phyloP scores from a whole-genome alignment of 2,329 filamentous ascomycete species.

The Xylaria multiplex region DNA sequence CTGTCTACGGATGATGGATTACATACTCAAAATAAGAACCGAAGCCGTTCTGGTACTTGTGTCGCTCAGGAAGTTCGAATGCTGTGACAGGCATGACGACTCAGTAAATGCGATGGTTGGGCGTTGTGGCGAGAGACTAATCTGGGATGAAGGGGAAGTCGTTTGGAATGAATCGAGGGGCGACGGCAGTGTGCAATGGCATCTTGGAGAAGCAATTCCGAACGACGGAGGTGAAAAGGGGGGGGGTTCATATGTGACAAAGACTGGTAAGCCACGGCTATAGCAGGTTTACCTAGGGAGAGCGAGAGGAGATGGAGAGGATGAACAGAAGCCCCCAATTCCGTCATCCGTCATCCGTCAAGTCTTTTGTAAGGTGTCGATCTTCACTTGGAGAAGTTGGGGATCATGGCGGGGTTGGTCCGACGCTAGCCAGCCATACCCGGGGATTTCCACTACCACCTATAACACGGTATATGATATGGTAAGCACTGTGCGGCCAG shows the following conservation, averaged over 20 bases:
- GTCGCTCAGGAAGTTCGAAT: slow-evolving; percentile 55
- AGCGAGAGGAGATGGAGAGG: not conserved
- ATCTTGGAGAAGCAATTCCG: not conserved
- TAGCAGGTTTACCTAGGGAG: slow-evolving; percentile 27
- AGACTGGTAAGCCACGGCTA: slow-evolving; percentile 30
- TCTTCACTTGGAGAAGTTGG: slow-evolving; percentile 18
- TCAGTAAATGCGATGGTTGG: not conserved
- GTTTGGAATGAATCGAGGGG: not conserved
- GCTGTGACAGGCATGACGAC: slow-evolving; percentile 50
- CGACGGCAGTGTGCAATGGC: not conserved
- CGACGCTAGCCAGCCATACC: slow-evolving; percentile 34
- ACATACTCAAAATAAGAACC: slow-evolving; percentile 73
- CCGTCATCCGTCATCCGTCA: slow-evolving; percentile 12
- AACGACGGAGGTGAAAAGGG: not conserved
- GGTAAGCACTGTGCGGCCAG: too few relatives aligned
- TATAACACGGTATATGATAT: not conserved
- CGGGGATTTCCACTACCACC: not conserved
- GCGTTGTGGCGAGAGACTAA: slow-evolving; percentile 1
- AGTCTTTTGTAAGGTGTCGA: not conserved
- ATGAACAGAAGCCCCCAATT: slow-evolving; percentile 19
- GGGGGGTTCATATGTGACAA: slow-evolving; percentile 12
- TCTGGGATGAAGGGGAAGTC: not conserved
- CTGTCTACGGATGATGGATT: not conserved
- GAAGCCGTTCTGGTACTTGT: slow-evolving; percentile 76
- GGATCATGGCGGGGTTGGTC: slow-evolving; percentile 25